Percentiles rank a stretch among this genome's conserved stretches.
These are phyloP conservation scores for Pseudocercospora ulei DNA, from an alignment of 2,329 filamentous ascomycete genomes.

Conservation along the genomic window DNA sequence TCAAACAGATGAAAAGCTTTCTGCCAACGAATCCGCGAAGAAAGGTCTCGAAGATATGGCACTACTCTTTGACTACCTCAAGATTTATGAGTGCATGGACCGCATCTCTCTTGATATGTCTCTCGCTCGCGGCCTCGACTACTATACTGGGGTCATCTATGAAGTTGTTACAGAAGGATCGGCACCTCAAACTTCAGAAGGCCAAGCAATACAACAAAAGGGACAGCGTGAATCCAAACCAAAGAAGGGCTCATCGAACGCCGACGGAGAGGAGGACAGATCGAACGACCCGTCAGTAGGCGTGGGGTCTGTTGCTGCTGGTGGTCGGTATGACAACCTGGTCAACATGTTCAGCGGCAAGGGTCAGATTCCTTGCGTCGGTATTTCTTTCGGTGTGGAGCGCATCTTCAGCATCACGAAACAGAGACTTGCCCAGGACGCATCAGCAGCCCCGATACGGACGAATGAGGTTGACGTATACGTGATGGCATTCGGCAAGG, in stretches of 20 bases:
- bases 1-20: slow-evolving; percentile 56
- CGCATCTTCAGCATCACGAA: slow-evolving; percentile 91
- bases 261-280: slow-evolving; percentile 52
- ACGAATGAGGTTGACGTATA: slow-evolving; percentile 77
- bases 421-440: slow-evolving; percentile 57
- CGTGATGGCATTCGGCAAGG: slow-evolving; percentile 87
- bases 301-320: slow-evolving; percentile 79
- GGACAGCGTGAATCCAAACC: slow-evolving; percentile 45
- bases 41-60: slow-evolving; percentile 72
- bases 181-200: slow-evolving; percentile 44
- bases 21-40: slow-evolving; percentile 64
- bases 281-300: slow-evolving; percentile 71
- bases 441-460: slow-evolving; percentile 48
- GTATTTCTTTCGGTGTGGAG: slow-evolving; percentile 89
- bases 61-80: slow-evolving; percentile 70
- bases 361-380: slow-evolving; percentile 75
- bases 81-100: slow-evolving; percentile 62
- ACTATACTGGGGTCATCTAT: slow-evolving; percentile 85
- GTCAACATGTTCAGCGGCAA: slow-evolving; percentile 81
- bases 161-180: slow-evolving; percentile 78
- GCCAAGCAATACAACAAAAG: slow-evolving; percentile 41
- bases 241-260: slow-evolving; percentile 35
- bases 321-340: slow-evolving; percentile 83
- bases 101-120: slow-evolving; percentile 81
- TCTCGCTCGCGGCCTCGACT: slow-evolving; percentile 81